A percentile compares a stretch with the other conserved stretches of the same genome.
Evolutionary conservation across 176 grass and related monocot species (phyloP).

Genomic region (Carex cristatella): DNA sequence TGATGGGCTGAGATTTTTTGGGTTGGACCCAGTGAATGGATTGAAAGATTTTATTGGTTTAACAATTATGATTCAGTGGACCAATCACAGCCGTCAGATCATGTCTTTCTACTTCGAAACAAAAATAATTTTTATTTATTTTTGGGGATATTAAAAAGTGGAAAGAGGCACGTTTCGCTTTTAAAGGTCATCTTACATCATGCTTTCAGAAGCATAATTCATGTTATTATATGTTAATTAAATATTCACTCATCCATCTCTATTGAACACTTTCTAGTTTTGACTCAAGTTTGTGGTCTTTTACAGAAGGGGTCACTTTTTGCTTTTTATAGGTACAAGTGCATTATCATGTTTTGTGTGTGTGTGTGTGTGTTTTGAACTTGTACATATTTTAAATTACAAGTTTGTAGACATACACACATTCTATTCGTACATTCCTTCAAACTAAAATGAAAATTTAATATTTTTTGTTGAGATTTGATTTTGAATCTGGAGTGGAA

Average conservation of each 20-base stretch:
- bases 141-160: not conserved
- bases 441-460: no score
- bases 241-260: not conserved
- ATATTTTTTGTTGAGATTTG: no score
- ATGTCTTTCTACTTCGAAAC: not conserved
- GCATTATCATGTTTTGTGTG: no score
- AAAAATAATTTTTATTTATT: not conserved
- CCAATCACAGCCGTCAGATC: not conserved
- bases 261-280: not conserved
- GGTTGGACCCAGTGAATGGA: not conserved
- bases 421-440: no score
- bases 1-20: not conserved
- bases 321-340: not conserved
- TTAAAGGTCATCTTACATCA: not conserved
- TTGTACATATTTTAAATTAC: no score
- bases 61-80: not conserved
- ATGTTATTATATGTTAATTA: not conserved
- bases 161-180: not conserved
- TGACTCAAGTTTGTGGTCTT: not conserved
- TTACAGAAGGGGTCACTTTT: not conserved
- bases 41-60: not conserved
- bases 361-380: no score
- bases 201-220: not conserved
- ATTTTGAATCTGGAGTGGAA: no score
- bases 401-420: no score